A percentile compares a stretch with the other conserved stretches of the same genome.
Conservation (phyloP, 2,329 filamentous ascomycete genomes). For the Alternaria sp. region DNA sequence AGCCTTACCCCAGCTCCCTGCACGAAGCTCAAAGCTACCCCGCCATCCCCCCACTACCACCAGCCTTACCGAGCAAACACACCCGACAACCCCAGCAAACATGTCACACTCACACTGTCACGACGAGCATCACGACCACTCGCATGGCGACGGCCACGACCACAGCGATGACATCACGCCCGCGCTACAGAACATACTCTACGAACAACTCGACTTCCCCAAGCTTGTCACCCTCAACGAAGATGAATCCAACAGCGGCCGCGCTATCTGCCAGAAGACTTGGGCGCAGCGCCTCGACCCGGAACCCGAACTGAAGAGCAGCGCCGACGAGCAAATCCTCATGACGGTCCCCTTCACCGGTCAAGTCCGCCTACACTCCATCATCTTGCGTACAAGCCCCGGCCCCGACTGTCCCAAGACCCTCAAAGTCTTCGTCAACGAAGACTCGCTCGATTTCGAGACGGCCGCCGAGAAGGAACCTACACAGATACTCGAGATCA, state of each 20-base stretch:
- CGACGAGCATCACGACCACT: slow-evolving; percentile 40
- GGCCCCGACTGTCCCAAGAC: slow-evolving; percentile 77
- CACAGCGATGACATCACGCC: slow-evolving; percentile 93
- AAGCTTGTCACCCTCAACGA: slow-evolving; percentile 87
- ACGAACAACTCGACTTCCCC: slow-evolving; percentile 90
- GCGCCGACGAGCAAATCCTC: slow-evolving; percentile 91
- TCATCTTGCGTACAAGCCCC: slow-evolving; percentile 81
- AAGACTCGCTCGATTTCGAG: slow-evolving; percentile 79
- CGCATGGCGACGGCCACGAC: slow-evolving; percentile 65
- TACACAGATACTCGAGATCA: slow-evolving; percentile 78
- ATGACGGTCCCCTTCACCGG: slow-evolving; percentile 93
- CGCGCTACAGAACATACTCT: slow-evolving; percentile 87
- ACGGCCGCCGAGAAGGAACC: slow-evolving; percentile 72
- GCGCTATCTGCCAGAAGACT: slow-evolving; percentile 83
- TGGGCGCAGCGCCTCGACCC: slow-evolving; percentile 80
- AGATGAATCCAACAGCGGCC: slow-evolving; percentile 69
- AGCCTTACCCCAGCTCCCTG: not conserved
- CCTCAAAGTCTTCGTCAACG: slow-evolving; percentile 87
- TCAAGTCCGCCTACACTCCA: slow-evolving; percentile 88
- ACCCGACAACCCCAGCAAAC: slow-evolving; percentile 1
- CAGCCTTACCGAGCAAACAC: slow-evolving; percentile 12
- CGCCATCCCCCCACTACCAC: slow-evolving; percentile 25
- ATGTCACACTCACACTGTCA: slow-evolving; percentile 19
- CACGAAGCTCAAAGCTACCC: slow-evolving; percentile 34
- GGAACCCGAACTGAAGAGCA: slow-evolving; percentile 79